These are phyloP conservation scores for Fagopyrum esculentum DNA, from an alignment of 148 eudicot genomes.

Conservation along the genomic window DNA sequence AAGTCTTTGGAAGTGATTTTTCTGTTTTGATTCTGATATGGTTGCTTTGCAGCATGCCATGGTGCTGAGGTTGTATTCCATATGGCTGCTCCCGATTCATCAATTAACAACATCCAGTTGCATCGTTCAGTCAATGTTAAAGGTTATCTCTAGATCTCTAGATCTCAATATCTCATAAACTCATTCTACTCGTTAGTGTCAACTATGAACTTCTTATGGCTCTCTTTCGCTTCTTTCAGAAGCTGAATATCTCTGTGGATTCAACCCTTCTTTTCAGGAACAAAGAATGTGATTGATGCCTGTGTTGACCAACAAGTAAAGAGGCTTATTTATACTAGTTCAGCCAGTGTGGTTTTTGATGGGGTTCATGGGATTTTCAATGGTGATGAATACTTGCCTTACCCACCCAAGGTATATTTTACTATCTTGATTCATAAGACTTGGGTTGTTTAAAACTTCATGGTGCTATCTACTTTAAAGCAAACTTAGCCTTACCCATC, in stretches of 20 bases:
- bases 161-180: background rate
- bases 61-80: constrained; percentile 95
- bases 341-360: constrained; percentile 95
- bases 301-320: constrained; percentile 70
- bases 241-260: background rate
- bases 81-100: constrained; percentile 97
- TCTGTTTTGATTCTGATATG: background rate
- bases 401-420: constrained; percentile 62
- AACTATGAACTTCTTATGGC: background rate
- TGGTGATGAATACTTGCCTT: constrained; percentile 73
- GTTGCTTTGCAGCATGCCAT: constrained; percentile 44
- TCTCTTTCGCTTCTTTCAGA: constrained; percentile 4
- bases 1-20: background rate
- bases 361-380: constrained; percentile 67
- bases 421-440: background rate
- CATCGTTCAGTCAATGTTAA: constrained; percentile 72
- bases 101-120: constrained; percentile 69
- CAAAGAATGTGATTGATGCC: constrained; percentile 74
- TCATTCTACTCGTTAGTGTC: no score
- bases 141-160: constrained; percentile 33
- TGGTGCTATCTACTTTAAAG: constrained; percentile 50
- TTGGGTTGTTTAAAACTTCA: constrained; percentile 9
- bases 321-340: constrained; percentile 82
- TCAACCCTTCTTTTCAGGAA: constrained; percentile 35
- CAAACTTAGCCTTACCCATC: constrained; percentile 48